Evolutionary conservation across 176 grass and related monocot genomes (phyloP).

Genomic region (Eleusine coracana): DNA sequence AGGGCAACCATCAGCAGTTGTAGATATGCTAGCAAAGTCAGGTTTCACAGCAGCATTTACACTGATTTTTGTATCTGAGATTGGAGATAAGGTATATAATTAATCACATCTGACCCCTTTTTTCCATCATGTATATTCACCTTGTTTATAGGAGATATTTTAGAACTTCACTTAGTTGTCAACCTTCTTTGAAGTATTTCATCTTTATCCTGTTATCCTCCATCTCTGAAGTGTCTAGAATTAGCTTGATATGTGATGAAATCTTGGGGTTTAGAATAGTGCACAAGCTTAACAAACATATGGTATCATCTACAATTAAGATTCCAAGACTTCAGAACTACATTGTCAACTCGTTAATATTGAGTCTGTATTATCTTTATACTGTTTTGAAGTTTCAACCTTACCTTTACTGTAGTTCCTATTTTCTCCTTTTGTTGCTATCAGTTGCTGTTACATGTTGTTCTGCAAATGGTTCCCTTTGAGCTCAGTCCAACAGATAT

Average conservation of each 20-base stretch:
- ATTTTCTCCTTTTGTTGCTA: neutral
- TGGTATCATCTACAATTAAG: constrained; percentile 19
- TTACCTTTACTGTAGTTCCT: constrained; percentile 11
- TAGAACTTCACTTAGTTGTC: neutral
- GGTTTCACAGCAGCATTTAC: constrained; percentile 93
- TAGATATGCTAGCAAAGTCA: constrained; percentile 77
- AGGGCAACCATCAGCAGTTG: constrained; percentile 67
- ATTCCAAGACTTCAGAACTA: constrained; percentile 8
- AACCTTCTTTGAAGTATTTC: neutral
- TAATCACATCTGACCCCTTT: neutral
- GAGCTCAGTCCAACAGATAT: neutral
- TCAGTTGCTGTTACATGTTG: neutral
- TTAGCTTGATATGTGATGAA: neutral
- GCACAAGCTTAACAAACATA: constrained; percentile 13
- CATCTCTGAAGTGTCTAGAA: neutral
- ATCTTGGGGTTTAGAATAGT: neutral
- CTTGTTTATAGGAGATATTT: neutral
- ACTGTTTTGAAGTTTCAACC: neutral
- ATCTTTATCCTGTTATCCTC: neutral
- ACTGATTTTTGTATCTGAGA: constrained; percentile 95
- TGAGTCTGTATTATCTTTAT: constrained; percentile 7
- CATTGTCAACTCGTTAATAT: neutral
- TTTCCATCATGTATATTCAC: neutral
- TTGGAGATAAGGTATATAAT: constrained; percentile 87
- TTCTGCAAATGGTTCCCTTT: neutral